A percentile compares a stretch with the other conserved stretches of the same genome.
These are phyloP conservation scores for Cladosporium austrohemisphaericum DNA, from an alignment of 2,329 filamentous ascomycete genomes.

Conservation along the genomic window DNA sequence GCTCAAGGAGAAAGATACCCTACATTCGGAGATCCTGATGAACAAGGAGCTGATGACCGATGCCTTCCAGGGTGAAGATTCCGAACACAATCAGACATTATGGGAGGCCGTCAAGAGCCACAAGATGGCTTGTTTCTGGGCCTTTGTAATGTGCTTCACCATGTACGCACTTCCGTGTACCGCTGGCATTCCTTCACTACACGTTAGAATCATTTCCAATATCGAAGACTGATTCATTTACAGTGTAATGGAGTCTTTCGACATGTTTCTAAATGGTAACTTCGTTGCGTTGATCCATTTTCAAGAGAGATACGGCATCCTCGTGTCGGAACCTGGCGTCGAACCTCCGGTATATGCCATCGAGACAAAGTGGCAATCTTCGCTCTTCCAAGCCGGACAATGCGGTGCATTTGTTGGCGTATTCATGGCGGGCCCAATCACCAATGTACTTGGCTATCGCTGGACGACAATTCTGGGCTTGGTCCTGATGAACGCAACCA, in stretches of 20 bases:
- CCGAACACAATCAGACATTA: constrained; percentile 46
- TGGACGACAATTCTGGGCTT: constrained; percentile 53
- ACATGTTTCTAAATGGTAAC: constrained; percentile 55
- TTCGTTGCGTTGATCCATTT: constrained; percentile 52
- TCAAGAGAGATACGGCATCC: constrained; percentile 44
- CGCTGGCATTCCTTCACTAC: constrained; percentile 6
- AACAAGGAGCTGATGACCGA: constrained; percentile 40
- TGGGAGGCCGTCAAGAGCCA: constrained; percentile 46
- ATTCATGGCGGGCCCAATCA: constrained; percentile 55
- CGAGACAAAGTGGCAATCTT: constrained; percentile 51
- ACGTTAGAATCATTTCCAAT: too few relatives aligned
- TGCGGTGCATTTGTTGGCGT: constrained; percentile 57
- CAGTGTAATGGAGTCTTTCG: constrained; percentile 58
- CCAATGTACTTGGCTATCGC: constrained; percentile 55
- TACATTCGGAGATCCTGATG: constrained; percentile 35
- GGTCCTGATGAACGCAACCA: constrained; percentile 53
- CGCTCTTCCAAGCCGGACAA: constrained; percentile 52
- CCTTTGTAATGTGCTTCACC: constrained; percentile 47
- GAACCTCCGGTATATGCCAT: constrained; percentile 36
- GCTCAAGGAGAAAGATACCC: constrained; percentile 43
- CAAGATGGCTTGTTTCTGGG: constrained; percentile 50
- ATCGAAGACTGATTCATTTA: not conserved
- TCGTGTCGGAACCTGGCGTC: constrained; percentile 4
- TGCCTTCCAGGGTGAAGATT: constrained; percentile 54
- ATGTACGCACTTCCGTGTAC: constrained; percentile 42